Conservation (phyloP, 768 basidiomycete genomes). For the Hygrophorus russula region DNA sequence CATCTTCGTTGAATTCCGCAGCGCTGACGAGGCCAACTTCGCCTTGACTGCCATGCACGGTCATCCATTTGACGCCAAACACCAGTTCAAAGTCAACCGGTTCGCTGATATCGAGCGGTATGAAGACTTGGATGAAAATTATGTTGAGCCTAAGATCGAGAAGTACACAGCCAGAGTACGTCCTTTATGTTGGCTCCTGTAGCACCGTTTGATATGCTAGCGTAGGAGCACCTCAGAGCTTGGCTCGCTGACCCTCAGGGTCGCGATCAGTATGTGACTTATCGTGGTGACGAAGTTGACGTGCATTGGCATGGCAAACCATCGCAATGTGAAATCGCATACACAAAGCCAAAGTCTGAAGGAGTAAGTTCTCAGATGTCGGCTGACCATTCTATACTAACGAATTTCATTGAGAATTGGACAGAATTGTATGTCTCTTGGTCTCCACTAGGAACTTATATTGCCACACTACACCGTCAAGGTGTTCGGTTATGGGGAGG, state of each 20-base stretch:
- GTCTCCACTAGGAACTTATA: slow-evolving; percentile 94
- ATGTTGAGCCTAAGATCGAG: slow-evolving; percentile 61
- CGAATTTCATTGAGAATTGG: slow-evolving; percentile 56
- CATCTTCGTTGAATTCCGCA: slow-evolving; percentile 72
- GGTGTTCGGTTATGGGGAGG: slow-evolving; percentile 97
- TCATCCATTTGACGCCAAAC: slow-evolving; percentile 79
- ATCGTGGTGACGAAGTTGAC: slow-evolving; percentile 83
- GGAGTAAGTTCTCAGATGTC: slow-evolving; percentile 36
- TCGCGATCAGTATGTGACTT: slow-evolving; percentile 92
- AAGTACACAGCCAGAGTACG: slow-evolving; percentile 67
- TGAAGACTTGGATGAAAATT: slow-evolving; percentile 66
- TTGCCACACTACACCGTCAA: slow-evolving; percentile 88
- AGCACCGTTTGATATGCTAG: slow-evolving; percentile 1
- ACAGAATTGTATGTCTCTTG: slow-evolving; percentile 94
- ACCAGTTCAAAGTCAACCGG: slow-evolving; percentile 75
- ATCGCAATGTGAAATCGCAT: slow-evolving; percentile 71
- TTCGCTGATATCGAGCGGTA: slow-evolving; percentile 87
- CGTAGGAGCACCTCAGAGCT: slow-evolving; percentile 85
- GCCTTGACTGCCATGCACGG: slow-evolving; percentile 62
- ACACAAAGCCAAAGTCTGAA: slow-evolving; percentile 28
- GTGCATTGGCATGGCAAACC: slow-evolving; percentile 91
- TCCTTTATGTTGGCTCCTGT: slow-evolving; percentile 1
- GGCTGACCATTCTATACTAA: slow-evolving; percentile 7
- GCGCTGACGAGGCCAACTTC: slow-evolving; percentile 54
- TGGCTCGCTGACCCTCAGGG: slow-evolving; percentile 92